phyloP scores from a whole-genome alignment of 257 asterid genomes.

The Prunella vulgaris region DNA sequence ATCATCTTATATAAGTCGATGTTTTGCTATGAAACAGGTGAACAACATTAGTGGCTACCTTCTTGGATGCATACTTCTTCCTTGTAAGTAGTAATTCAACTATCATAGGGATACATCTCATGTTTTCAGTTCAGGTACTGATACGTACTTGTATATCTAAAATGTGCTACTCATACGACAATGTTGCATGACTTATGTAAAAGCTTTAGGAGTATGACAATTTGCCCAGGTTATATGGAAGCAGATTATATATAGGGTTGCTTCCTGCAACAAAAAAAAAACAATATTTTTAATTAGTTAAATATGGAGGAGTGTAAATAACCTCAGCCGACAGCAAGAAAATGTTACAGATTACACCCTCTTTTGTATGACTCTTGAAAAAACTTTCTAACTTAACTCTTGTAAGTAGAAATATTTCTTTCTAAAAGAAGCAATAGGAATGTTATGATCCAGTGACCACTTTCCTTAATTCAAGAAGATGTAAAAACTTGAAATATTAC shows the following conservation, averaged over 20 bases:
- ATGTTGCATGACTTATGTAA: neutral
- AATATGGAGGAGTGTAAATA: neutral
- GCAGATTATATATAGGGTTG: conserved; percentile 94
- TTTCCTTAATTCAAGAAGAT: too few relatives aligned
- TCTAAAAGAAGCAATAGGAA: too few relatives aligned
- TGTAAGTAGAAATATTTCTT: too few relatives aligned
- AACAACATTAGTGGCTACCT: conserved; percentile 98
- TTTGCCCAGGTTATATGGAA: conserved; percentile 94
- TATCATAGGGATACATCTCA: conserved; percentile 4
- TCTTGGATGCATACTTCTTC: conserved; percentile 98
- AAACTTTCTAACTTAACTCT: too few relatives aligned
- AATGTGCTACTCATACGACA: neutral
- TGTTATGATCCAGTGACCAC: too few relatives aligned
- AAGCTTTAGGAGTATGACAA: conserved; percentile 28
- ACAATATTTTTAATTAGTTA: conserved; percentile 13
- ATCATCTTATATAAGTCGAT: conserved; percentile 1
- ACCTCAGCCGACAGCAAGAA: neutral
- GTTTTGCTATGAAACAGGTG: conserved; percentile 55
- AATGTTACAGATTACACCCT: conserved; percentile 46
- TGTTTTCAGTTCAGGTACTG: neutral
- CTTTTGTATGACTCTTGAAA: conserved; percentile 88
- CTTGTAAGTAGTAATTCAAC: conserved; percentile 60
- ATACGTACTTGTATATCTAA: conserved; percentile 1
- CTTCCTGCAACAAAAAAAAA: conserved; percentile 50
- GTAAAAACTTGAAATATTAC: too few relatives aligned